These are phyloP conservation scores for Yamadazyma oceani DNA, from an alignment of 1,139 yeast genomes.

Conservation along the genomic window DNA sequence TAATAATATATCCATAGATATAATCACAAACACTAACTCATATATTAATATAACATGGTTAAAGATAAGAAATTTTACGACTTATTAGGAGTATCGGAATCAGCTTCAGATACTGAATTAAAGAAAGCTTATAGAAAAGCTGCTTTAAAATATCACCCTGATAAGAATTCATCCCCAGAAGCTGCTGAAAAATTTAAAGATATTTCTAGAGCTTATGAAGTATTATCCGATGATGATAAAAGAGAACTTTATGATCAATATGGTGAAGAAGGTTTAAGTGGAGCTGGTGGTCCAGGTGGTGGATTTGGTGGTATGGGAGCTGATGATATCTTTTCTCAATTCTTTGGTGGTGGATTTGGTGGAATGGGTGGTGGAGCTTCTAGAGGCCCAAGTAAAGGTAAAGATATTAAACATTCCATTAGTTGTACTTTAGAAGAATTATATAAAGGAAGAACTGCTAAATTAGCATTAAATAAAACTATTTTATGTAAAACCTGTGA, in stretches of 20 bases:
- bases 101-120: slow-evolving; percentile 79
- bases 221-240: slow-evolving; percentile 82
- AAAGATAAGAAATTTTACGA: slow-evolving; percentile 90
- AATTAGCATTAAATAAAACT: slow-evolving; percentile 91
- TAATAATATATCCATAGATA: too few species aligned
- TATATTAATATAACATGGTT: slow-evolving; percentile 58
- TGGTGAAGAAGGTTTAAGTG: slow-evolving; percentile 89
- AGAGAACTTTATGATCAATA: slow-evolving; percentile 85
- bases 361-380: slow-evolving; percentile 61
- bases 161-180: slow-evolving; percentile 73
- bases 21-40: too few species aligned
- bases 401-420: slow-evolving; percentile 88
- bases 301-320: slow-evolving; percentile 71
- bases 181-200: slow-evolving; percentile 97
- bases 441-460: slow-evolving; percentile 92
- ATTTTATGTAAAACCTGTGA: slow-evolving; percentile 84
- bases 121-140: slow-evolving; percentile 94
- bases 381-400: slow-evolving; percentile 85
- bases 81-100: slow-evolving; percentile 73
- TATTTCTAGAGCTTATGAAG: slow-evolving; percentile 86
- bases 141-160: slow-evolving; percentile 95
- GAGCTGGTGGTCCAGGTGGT: slow-evolving; percentile 71
- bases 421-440: slow-evolving; percentile 87
- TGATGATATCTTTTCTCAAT: slow-evolving; percentile 89
- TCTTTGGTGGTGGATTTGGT: slow-evolving; percentile 72